These are phyloP conservation scores for Centella asiatica DNA, from an alignment of 129 eudicot genomes.

Conservation along the genomic window DNA sequence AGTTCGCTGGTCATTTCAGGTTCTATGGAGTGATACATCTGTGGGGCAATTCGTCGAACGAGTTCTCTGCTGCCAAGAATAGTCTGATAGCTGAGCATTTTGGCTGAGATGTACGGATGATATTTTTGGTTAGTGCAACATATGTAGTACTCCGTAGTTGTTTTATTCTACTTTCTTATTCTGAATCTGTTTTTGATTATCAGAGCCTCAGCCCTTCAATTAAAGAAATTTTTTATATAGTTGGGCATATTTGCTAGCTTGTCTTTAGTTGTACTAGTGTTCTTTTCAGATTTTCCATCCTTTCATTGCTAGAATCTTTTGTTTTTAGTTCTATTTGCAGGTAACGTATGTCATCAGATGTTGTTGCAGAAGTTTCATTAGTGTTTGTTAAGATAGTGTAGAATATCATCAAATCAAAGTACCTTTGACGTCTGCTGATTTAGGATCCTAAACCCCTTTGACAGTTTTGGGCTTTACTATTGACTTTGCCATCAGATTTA, in stretches of 20 bases:
- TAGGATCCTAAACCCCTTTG: too few species aligned
- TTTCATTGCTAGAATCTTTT: background rate
- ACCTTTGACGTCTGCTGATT: too few species aligned
- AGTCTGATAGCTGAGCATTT: background rate
- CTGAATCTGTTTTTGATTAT: background rate
- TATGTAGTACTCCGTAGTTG: too few species aligned
- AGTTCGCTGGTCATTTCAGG: slow-evolving; percentile 13
- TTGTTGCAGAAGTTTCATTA: background rate
- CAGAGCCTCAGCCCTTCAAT: background rate
- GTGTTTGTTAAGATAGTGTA: slow-evolving; percentile 1
- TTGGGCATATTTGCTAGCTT: background rate
- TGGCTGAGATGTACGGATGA: background rate
- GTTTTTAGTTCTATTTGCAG: background rate
- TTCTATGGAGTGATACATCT: slow-evolving; percentile 8
- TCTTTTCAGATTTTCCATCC: background rate
- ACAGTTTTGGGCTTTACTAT: too few species aligned
- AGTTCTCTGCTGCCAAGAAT: slow-evolving; percentile 13
- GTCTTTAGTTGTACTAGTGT: background rate
- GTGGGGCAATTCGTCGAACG: slow-evolving; percentile 11
- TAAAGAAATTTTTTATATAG: background rate
- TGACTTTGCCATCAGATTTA: too few species aligned
- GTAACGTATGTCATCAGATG: background rate
- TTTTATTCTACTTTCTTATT: slow-evolving; percentile 1
- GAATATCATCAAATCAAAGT: too few species aligned
- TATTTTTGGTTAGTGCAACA: background rate